Percentiles rank a stretch among this genome's conserved stretches.
Conservation (phyloP, 1,139 yeast species). For the Scheffersomyces insectosa region DNA sequence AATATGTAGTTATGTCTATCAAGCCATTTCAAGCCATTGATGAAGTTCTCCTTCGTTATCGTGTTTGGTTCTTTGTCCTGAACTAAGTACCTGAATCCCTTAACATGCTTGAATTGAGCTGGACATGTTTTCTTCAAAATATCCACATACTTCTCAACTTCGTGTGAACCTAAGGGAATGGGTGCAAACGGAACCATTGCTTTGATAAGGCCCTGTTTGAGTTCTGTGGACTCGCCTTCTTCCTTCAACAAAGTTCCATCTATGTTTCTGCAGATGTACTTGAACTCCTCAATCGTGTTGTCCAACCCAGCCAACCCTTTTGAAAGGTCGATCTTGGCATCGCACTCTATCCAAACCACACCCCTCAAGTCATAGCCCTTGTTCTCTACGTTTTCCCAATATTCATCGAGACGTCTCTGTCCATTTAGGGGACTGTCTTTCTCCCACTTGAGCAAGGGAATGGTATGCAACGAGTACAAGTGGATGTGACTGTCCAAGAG, state of each 20-base stretch:
- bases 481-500: not conserved
- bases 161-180: slow-evolving; percentile 1
- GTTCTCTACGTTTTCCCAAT: not conserved
- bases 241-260: not conserved
- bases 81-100: slow-evolving; percentile 41
- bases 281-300: not conserved
- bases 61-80: slow-evolving; percentile 40
- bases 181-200: slow-evolving; percentile 6
- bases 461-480: not conserved
- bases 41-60: slow-evolving; percentile 24
- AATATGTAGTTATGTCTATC: slow-evolving; percentile 25
- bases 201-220: not conserved
- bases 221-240: not conserved
- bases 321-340: not conserved
- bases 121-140: not conserved
- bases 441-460: not conserved
- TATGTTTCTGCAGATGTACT: not conserved
- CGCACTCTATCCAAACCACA: not conserved
- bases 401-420: not conserved
- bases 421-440: not conserved
- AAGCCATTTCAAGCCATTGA: slow-evolving; percentile 31
- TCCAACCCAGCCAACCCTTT: not conserved
- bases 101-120: slow-evolving; percentile 10
- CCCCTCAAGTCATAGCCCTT: not conserved
- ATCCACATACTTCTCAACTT: slow-evolving; percentile 1